Evolutionary conservation across 371 early-diverging fungal genomes (phyloP), one percentile per base, ranked within the genome.

Genomic region (Mucor piriformis): DNA sequence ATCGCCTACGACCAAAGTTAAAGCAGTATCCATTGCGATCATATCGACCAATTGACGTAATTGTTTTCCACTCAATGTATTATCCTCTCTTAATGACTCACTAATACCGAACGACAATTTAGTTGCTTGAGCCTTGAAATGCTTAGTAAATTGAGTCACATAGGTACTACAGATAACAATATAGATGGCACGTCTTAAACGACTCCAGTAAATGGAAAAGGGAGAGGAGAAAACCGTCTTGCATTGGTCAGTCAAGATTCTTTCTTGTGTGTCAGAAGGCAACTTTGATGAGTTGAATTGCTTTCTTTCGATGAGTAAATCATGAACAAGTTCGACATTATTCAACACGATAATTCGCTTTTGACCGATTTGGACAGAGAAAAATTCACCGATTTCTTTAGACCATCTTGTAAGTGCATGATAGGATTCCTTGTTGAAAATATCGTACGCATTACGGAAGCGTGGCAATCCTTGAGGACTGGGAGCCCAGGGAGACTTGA

Each of bases 271-370:
- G 35, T 71, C 76, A 2, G 65, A 57, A 1, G 53, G 35, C 4
- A 35, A 6, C 7, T 56, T 51, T 0, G 74, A 65, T 11, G 77
- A 77, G 44, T 77, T 77, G 44, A 53, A 48, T 43, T 75, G 77
- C 6, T 77, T 69, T n/a, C 57, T 57, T 16, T 73, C 76, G 11
- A 81, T 57, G 15, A 77, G 55, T 0, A 56, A 51, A 13, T 66
- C 57, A 24, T 67, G 57, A 8, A 75, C 81, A 4, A 67, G 33
- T 23, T 57, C 50, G 12, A 65, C 60, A 42, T 50, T 51, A 57
- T 72, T 81, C 13, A 73, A 25, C 6, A 81, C 77, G 20, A 70
- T 50, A 11, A 81, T 52, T 16, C 66, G 64, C 46, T 72, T 77
- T 25, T 60, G 59, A 6, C 73, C 72, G 15, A 81, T 29, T 42